These are phyloP conservation scores for Pleurotus ostreatus DNA, from an alignment of 768 basidiomycete genomes.

Conservation along the genomic window DNA sequence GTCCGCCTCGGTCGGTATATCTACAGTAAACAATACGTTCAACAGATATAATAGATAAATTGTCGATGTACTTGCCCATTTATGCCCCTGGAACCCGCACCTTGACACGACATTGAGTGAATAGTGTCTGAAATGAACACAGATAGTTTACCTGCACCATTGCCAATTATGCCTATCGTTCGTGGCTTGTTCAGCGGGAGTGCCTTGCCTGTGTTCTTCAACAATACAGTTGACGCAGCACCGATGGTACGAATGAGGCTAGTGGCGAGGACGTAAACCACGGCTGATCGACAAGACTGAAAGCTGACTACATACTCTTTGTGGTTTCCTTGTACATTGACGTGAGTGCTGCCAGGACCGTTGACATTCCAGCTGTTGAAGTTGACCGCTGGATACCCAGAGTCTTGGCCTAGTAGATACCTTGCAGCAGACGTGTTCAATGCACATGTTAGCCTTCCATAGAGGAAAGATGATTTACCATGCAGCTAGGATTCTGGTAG, in stretches of 20 bases:
- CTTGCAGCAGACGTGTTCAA: constrained; percentile 4
- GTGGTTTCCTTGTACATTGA: constrained; percentile 59
- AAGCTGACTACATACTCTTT: constrained; percentile 25
- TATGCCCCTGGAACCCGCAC: constrained; percentile 43
- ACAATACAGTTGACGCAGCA: constrained; percentile 56
- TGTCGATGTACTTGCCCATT: constrained; percentile 38
- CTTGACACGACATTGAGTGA: background rate
- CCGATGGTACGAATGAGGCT: constrained; percentile 58
- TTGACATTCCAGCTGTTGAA: constrained; percentile 51
- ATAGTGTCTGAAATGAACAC: background rate
- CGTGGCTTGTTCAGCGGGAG: constrained; percentile 43
- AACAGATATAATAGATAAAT: no score
- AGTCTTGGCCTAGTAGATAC: constrained; percentile 53
- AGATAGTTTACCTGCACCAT: constrained; percentile 37
- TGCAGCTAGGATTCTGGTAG: constrained; percentile 63
- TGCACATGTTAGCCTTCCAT: background rate
- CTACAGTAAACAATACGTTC: constrained; percentile 12
- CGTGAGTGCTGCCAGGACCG: constrained; percentile 34
- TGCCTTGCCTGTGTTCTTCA: constrained; percentile 50
- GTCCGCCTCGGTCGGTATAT: constrained; percentile 48
- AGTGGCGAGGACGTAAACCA: constrained; percentile 6
- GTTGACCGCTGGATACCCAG: constrained; percentile 53
- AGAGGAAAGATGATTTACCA: constrained; percentile 32
- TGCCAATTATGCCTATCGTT: constrained; percentile 54
- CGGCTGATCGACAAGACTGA: background rate